Percentiles rank a stretch among this genome's conserved stretches.
These are phyloP conservation scores for Phyllosticta citribraziliensis DNA, from an alignment of 2,329 filamentous ascomycete genomes.

Conservation along the genomic window DNA sequence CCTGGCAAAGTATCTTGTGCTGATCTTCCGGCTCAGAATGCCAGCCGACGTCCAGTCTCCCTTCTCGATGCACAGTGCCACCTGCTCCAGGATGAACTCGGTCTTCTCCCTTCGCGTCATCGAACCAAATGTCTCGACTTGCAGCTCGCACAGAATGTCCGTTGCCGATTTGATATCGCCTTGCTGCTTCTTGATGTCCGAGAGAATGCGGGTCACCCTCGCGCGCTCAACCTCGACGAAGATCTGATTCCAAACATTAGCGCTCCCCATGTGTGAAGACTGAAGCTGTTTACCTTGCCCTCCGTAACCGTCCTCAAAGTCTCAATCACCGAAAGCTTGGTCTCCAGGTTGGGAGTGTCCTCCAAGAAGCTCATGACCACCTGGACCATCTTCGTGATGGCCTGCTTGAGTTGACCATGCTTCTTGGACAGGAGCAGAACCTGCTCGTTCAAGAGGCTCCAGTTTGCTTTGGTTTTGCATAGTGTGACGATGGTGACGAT, in stretches of 20 bases:
- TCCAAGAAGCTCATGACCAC: slow-evolving; percentile 87
- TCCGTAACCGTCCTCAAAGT: slow-evolving; percentile 93
- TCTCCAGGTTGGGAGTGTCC: slow-evolving; percentile 72
- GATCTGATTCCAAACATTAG: slow-evolving; percentile 49
- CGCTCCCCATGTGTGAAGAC: not conserved
- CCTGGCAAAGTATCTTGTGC: slow-evolving; percentile 80
- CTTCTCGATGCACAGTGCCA: slow-evolving; percentile 86
- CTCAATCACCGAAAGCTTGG: slow-evolving; percentile 88
- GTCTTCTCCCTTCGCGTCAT: slow-evolving; percentile 98
- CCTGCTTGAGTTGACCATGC: slow-evolving; percentile 98
- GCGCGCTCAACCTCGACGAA: slow-evolving; percentile 98
- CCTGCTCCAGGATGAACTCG: slow-evolving; percentile 94
- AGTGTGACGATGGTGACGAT: slow-evolving; percentile 84
- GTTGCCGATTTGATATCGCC: slow-evolving; percentile 83
- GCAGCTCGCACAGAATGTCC: slow-evolving; percentile 91
- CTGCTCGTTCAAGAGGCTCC: slow-evolving; percentile 93
- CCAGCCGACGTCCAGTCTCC: slow-evolving; percentile 93
- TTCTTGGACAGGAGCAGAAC: slow-evolving; percentile 95
- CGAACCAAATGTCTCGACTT: slow-evolving; percentile 97
- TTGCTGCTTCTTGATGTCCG: slow-evolving; percentile 94
- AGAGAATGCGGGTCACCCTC: slow-evolving; percentile 87
- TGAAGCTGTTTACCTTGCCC: slow-evolving; percentile 57
- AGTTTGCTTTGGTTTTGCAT: slow-evolving; percentile 87
- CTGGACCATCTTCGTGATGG: slow-evolving; percentile 98
- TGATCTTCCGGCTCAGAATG: slow-evolving; percentile 93